Conservation (phyloP, 257 asterid species). For the Nicotiana tomentosiformis region DNA sequence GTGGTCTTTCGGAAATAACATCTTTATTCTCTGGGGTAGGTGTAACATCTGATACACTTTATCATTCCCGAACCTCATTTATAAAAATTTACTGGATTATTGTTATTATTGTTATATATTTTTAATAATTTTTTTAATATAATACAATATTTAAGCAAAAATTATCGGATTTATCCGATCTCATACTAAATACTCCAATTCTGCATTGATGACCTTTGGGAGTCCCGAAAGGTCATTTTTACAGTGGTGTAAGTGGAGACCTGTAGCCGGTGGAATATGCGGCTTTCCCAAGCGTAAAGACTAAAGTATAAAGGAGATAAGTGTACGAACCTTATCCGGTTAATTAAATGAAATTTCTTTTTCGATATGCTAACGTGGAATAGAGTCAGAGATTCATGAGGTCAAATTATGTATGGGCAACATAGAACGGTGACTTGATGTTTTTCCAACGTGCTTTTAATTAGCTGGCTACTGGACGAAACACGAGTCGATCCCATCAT, state of each 20-base stretch:
- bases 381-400: not conserved
- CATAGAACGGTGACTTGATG: not conserved
- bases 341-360: not conserved
- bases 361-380: not conserved
- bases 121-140: too few relatives aligned
- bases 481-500: not conserved
- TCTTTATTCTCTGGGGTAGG: accelerated
- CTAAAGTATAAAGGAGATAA: not conserved
- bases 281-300: not conserved
- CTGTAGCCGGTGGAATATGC: slow-evolving; percentile 28
- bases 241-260: slow-evolving; percentile 31
- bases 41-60: too few relatives aligned
- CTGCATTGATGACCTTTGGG: slow-evolving; percentile 24
- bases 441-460: not conserved
- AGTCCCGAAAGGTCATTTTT: slow-evolving; percentile 25
- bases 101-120: too few relatives aligned
- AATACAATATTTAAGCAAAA: too few relatives aligned
- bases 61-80: accelerated
- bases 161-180: too few relatives aligned
- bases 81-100: accelerated
- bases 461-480: not conserved
- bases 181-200: too few relatives aligned
- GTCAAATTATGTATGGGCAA: not conserved
- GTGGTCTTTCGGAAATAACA: accelerated
- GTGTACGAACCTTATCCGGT: not conserved